Base-by-base conservation (phyloP, 2,329 filamentous ascomycete species). In the Fusarium haematococcum region DNA sequence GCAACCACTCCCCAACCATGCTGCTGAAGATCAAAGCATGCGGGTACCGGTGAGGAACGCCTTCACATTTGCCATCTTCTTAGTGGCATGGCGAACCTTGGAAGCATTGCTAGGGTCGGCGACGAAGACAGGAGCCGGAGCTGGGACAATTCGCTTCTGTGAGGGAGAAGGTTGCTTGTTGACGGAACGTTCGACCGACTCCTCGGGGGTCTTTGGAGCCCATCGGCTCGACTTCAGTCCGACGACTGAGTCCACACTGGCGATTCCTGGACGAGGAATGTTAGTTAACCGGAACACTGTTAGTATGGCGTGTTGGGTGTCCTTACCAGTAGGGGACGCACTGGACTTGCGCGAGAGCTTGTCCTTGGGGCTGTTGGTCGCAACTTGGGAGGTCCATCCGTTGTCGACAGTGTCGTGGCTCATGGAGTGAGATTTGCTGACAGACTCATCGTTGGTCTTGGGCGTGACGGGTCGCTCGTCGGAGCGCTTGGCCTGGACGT, bases 161-260 rank as follows among this genome's bases (percentile, higher is more conserved):
- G 35, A 7, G 14, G 35, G 35, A 0, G 14, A 16, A 23, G 20
- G 14, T 5, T 48, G 43, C 20, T 16, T 25, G 7, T 5, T 25
- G 20, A 16, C 8, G 7, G 43, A 8, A 7, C 27, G 16, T 10
- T 30, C 10, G 48, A 5, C 48, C 13, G 45, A 16, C 16, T 50
- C n/a, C 16, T 30, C 16, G 25, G 9, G 43, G 10, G 45, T 25
- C 23, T 67, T 67, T 8, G 48, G 14, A 10, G 69, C 74, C 74
- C 71, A 74, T 16, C 69, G 61, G 23, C 74, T 76, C 11, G 71
- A 56, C 5, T 63, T 30, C 18, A 76, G 13, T 1, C 71, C 74
- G 2, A 70, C 45, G 10, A 9, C 65, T 52, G 2, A 70, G 43
- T 2, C 62, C 37, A 20, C 60, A 48, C 25, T 64, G 61, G 43